Evolutionary conservation across 2,329 filamentous ascomycete genomes (phyloP).

Genomic region (Clonostachys sp.): DNA sequence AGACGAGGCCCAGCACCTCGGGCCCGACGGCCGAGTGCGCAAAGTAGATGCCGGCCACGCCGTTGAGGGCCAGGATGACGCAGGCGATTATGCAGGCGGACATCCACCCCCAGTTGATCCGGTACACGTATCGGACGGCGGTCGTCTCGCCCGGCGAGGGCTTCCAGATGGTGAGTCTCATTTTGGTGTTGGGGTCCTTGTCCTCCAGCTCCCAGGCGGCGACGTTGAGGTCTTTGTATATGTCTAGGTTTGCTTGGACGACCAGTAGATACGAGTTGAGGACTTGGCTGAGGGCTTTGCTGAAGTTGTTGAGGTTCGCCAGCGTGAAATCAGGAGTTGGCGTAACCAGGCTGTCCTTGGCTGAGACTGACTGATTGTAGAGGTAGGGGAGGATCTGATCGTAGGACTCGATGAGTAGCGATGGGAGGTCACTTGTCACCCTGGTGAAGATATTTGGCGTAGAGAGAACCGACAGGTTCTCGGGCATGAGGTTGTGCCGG

Average conservation of each 20-base stretch:
- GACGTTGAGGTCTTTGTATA: too few relatives aligned
- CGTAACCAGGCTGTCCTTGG: background rate
- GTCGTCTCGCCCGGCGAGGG: too few relatives aligned
- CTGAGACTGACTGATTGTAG: background rate
- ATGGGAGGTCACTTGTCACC: background rate
- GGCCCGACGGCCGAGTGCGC: constrained; percentile 7
- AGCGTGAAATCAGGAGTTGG: background rate
- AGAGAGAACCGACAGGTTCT: background rate
- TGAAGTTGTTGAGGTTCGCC: background rate
- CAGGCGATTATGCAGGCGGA: constrained; percentile 2
- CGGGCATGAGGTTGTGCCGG: background rate
- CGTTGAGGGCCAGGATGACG: background rate
- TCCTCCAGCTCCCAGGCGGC: too few relatives aligned
- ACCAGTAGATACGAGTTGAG: constrained; percentile 1
- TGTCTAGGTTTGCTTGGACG: background rate
- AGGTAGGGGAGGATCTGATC: background rate
- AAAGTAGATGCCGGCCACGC: constrained; percentile 4
- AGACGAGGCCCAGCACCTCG: constrained; percentile 8
- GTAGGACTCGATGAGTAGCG: background rate
- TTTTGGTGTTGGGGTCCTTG: background rate
- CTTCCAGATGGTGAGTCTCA: background rate
- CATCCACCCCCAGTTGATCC: constrained; percentile 1
- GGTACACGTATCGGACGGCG: background rate
- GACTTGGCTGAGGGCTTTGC: background rate
- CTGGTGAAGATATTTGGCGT: background rate